phyloP scores from a whole-genome alignment of 495 filamentous ascomycete genomes.

The Lophiostoma macrostomum region DNA sequence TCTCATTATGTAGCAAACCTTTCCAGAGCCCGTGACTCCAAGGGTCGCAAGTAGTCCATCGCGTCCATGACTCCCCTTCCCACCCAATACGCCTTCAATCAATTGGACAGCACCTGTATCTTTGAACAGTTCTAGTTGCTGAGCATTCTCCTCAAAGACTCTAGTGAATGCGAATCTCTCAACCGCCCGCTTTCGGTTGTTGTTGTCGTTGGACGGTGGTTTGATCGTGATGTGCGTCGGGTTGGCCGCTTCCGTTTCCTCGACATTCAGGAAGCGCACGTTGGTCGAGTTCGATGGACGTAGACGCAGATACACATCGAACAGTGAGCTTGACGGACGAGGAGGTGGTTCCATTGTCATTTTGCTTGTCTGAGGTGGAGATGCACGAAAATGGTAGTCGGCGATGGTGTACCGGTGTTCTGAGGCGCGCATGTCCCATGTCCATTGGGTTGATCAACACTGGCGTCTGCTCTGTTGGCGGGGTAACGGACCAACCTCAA shows the following conservation, averaged over 20 bases:
- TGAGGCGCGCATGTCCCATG: not conserved
- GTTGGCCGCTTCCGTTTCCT: constrained; percentile 48
- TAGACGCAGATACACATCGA: constrained; percentile 89
- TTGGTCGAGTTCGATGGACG: constrained; percentile 60
- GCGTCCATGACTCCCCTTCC: constrained; percentile 65
- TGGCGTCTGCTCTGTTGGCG: constrained; percentile 9
- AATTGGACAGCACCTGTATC: constrained; percentile 72
- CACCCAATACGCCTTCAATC: constrained; percentile 72
- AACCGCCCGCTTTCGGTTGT: constrained; percentile 70
- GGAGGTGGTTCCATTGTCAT: constrained; percentile 38
- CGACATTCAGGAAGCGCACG: constrained; percentile 71
- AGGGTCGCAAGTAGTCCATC: constrained; percentile 90
- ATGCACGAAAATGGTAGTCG: not conserved
- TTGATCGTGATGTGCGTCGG: constrained; percentile 85
- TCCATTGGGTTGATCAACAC: constrained; percentile 16
- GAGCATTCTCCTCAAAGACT: constrained; percentile 82
- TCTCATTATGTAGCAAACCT: too few species aligned
- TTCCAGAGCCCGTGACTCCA: constrained; percentile 93
- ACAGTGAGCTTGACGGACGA: constrained; percentile 59
- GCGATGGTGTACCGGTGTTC: constrained; percentile 8
- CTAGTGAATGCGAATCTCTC: constrained; percentile 94
- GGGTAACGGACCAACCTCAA: too few species aligned
- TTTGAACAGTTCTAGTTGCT: constrained; percentile 83
- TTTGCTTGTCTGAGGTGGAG: not conserved
- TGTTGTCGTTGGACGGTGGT: constrained; percentile 72